phyloP scores from a whole-genome alignment of 2,329 filamentous ascomycete species.

The Pseudogymnoascus sp. region DNA sequence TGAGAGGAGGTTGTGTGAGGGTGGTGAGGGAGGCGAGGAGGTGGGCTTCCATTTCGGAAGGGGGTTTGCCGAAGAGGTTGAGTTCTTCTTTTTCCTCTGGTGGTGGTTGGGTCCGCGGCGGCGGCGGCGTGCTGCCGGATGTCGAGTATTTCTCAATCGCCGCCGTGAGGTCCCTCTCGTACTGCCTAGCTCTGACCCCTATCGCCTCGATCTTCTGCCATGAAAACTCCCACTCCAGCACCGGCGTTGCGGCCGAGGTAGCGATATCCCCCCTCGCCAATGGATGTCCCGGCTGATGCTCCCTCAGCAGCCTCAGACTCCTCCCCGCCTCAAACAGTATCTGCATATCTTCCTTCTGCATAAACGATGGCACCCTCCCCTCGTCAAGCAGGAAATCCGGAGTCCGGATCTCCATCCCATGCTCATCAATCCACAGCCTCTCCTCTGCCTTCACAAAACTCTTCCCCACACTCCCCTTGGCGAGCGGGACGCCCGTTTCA shows the following conservation, averaged over 20 bases:
- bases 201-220: conserved; percentile 61
- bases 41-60: conserved; percentile 37
- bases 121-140: not conserved
- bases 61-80: conserved; percentile 41
- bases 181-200: conserved; percentile 49
- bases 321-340: conserved; percentile 72
- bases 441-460: conserved; percentile 54
- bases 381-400: conserved; percentile 55
- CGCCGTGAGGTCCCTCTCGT: conserved; percentile 36
- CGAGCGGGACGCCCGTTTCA: conserved; percentile 46
- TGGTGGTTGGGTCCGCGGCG: not conserved
- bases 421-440: conserved; percentile 47
- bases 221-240: conserved; percentile 58
- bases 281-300: conserved; percentile 63
- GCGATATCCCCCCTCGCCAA: conserved; percentile 47
- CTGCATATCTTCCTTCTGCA: conserved; percentile 59
- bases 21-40: conserved; percentile 43
- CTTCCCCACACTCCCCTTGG: conserved; percentile 39
- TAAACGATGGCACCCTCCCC: conserved; percentile 60
- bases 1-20: conserved; percentile 29
- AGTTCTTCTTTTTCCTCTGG: conserved; percentile 1
- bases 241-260: conserved; percentile 41
- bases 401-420: conserved; percentile 47
- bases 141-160: conserved; percentile 25
- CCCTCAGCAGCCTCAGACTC: conserved; percentile 64